Conservation (phyloP, 805 yeast species). For the Metschnikowia cubensis region DNA sequence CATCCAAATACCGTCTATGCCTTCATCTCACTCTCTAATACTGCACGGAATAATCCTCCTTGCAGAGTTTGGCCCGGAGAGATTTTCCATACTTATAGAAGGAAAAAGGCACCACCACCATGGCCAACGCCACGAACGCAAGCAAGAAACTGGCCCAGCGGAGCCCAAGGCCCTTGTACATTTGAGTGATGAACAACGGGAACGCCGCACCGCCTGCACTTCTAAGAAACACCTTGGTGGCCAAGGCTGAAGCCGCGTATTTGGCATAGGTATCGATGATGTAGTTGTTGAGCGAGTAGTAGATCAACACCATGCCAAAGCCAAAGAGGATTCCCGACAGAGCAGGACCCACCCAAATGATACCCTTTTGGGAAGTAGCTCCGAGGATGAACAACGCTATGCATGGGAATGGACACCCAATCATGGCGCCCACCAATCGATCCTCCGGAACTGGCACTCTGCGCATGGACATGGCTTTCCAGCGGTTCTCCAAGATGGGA, state of each 20-base stretch:
- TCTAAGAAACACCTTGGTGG: slow-evolving; percentile 76
- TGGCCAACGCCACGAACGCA: slow-evolving; percentile 73
- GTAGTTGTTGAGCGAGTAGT: slow-evolving; percentile 65
- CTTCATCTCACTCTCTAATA: background rate
- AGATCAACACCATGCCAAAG: slow-evolving; percentile 57
- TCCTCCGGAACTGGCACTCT: slow-evolving; percentile 76
- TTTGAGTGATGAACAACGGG: slow-evolving; percentile 76
- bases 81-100: slow-evolving; percentile 64
- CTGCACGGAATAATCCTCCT: slow-evolving; percentile 49
- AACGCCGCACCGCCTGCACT: slow-evolving; percentile 85
- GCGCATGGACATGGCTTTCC: slow-evolving; percentile 46
- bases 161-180: slow-evolving; percentile 69
- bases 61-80: slow-evolving; percentile 62
- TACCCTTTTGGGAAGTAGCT: slow-evolving; percentile 66
- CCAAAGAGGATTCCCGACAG: slow-evolving; percentile 58
- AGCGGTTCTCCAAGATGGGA: slow-evolving; percentile 63
- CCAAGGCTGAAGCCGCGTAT: slow-evolving; percentile 76
- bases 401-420: slow-evolving; percentile 80
- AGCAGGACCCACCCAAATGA: slow-evolving; percentile 65
- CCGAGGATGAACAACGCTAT: slow-evolving; percentile 76
- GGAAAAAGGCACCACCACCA: slow-evolving; percentile 68
- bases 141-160: slow-evolving; percentile 80
- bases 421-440: slow-evolving; percentile 74
- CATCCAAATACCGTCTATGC: too few species aligned
- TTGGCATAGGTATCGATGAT: slow-evolving; percentile 87